Evolutionary conservation across 257 asterid genomes (phyloP), one percentile per base, ranked within the genome.

Genomic region (Gentiana macrophylla): DNA sequence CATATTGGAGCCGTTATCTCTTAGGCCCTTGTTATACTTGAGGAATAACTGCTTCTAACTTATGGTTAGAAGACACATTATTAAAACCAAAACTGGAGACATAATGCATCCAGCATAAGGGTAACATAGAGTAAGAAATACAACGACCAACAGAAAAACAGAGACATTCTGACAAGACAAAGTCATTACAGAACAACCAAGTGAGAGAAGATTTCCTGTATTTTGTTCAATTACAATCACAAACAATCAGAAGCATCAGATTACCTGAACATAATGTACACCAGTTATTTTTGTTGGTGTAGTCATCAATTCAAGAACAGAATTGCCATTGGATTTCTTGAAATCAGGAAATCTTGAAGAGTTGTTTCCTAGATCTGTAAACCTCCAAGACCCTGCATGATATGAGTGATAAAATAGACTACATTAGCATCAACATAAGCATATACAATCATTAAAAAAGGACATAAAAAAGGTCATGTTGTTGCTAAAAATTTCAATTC

Each of bases 261-360:
- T 57, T 73, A 87, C 99, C 95, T 92, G 97, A 72, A 92, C 88
- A 79, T 88, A 92, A 80, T 92, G 99, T 59, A 92, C 99, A 57
- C 97, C 99, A 47, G 81, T 80, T 63, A 92, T 84, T 80, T 92
- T 92, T 57, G 99, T 92, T 49, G 90, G 94, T 15, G 86, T 72
- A 63, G 94, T 85, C 60, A 85, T 72, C 79, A 92, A 77, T 77
- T 92, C 99, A 62, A 92, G 61, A 59, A 85, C 70, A 47, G 93
- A 81, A 69, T 81, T 78, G 37, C 99, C 99, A 56, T 66, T 75
- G 24, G 97, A 84, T 61, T 73, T 78, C 69, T 74, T 84, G 67
- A 92, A 88, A 68, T 85, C 94, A 47, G 91, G 83, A 73, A 88
- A 89, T 70, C 80, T 84, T 62, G 90, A 81, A 52, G 97, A 76